Evolutionary conservation across 768 basidiomycete species (phyloP).

Genomic region (Macrolepiota fuliginosa): DNA sequence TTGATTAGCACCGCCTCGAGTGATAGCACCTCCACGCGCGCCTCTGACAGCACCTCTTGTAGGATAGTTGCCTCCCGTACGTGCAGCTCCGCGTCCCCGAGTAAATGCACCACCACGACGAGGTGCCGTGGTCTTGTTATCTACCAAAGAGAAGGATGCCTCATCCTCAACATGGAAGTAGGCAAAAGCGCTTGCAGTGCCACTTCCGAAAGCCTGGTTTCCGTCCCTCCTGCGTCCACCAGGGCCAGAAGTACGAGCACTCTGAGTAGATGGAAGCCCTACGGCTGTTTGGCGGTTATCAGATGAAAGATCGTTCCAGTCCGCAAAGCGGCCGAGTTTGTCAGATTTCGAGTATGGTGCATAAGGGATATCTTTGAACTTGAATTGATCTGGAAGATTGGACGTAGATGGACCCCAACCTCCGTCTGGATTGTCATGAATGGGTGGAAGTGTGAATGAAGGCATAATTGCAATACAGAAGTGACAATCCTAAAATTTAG

Average conservation of each 20-base stretch:
- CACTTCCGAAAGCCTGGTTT: slow-evolving; percentile 85
- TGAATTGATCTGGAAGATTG: slow-evolving; percentile 89
- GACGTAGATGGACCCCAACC: slow-evolving; percentile 87
- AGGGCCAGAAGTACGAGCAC: slow-evolving; percentile 45
- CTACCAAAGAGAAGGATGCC: slow-evolving; percentile 93
- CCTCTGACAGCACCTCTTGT: slow-evolving; percentile 45
- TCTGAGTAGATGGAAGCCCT: slow-evolving; percentile 45
- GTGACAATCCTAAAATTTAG: slow-evolving; percentile 26
- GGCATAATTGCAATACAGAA: slow-evolving; percentile 43
- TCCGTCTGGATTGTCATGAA: slow-evolving; percentile 90
- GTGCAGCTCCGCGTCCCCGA: slow-evolving; percentile 53
- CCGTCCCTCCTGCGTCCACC: slow-evolving; percentile 71
- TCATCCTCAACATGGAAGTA: slow-evolving; percentile 99
- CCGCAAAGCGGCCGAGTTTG: slow-evolving; percentile 95
- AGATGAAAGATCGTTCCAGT: slow-evolving; percentile 85
- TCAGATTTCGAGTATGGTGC: slow-evolving; percentile 99
- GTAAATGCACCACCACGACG: slow-evolving; percentile 68
- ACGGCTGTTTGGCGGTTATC: slow-evolving; percentile 58
- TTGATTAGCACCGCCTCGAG: slow-evolving; percentile 39
- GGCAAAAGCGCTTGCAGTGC: slow-evolving; percentile 87
- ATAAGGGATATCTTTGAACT: slow-evolving; percentile 98
- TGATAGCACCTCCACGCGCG: slow-evolving; percentile 44
- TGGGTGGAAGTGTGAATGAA: slow-evolving; percentile 83
- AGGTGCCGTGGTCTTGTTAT: slow-evolving; percentile 72
- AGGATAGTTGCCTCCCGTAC: slow-evolving; percentile 42